Conservation (phyloP, 768 basidiomycete genomes). For the Coprinopsis marcescibilis region DNA sequence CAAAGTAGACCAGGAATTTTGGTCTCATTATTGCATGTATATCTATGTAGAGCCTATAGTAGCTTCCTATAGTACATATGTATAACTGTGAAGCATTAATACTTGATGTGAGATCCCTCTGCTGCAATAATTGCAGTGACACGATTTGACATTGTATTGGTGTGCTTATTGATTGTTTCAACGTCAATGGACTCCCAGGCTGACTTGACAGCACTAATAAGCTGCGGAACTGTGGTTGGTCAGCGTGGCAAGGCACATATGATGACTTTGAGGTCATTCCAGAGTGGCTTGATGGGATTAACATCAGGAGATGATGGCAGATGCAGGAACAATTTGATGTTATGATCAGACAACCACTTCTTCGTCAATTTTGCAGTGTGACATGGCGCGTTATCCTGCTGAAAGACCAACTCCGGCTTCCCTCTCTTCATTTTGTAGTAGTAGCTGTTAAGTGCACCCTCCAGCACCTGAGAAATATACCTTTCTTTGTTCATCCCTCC, state of each 20-base stretch:
- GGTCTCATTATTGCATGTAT: too few species aligned
- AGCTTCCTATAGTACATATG: too few species aligned
- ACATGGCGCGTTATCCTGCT: constrained; percentile 3
- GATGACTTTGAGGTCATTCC: not conserved
- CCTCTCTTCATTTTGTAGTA: constrained; percentile 1
- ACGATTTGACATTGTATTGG: not conserved
- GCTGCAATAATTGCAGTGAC: not conserved
- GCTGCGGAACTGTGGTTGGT: not conserved
- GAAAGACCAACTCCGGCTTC: not conserved
- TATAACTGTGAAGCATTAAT: too few species aligned
- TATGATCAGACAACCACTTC: not conserved
- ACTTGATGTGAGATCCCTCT: not conserved
- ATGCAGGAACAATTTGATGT: not conserved
- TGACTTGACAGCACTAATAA: not conserved
- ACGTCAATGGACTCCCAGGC: not conserved
- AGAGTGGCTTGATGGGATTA: not conserved
- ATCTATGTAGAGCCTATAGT: too few species aligned
- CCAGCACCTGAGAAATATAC: constrained; percentile 21
- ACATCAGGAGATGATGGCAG: constrained; percentile 2
- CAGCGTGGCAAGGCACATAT: not conserved
- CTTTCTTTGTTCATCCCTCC: constrained; percentile 14
- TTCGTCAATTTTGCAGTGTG: not conserved
- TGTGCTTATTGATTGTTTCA: not conserved
- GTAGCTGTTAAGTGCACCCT: constrained; percentile 12
- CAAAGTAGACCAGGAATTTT: too few species aligned